A percentile compares a stretch with the other conserved stretches of the same genome.
These are phyloP conservation scores for Prunella vulgaris DNA, from an alignment of 257 asterid species.

Conservation along the genomic window DNA sequence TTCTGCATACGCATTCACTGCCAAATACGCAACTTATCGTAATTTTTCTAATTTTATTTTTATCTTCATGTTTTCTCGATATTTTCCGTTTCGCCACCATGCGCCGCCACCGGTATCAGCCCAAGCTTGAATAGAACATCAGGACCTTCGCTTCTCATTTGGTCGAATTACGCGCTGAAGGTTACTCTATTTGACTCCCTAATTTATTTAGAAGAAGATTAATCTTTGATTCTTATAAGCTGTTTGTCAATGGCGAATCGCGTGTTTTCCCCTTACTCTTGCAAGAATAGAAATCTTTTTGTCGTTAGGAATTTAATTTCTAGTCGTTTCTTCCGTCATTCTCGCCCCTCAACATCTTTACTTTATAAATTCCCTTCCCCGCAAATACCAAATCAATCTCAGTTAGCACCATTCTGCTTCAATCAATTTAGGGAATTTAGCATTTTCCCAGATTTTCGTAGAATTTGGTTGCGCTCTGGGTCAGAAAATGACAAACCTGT, in stretches of 20 bases:
- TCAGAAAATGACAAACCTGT: constrained; percentile 22
- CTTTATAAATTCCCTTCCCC: constrained; percentile 20
- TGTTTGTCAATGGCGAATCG: constrained; percentile 44
- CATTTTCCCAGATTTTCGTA: constrained; percentile 14
- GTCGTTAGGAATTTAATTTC: constrained; percentile 31
- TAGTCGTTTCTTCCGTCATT: constrained; percentile 27
- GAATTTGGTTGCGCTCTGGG: constrained; percentile 37
- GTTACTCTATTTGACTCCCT: constrained; percentile 2
- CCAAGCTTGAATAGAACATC: neutral
- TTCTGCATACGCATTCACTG: neutral
- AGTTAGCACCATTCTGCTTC: constrained; percentile 14
- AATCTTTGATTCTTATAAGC: neutral
- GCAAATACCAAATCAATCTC: constrained; percentile 12
- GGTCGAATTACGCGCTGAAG: constrained; percentile 14
- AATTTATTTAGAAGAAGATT: neutral
- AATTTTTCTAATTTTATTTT: neutral
- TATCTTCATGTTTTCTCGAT: neutral
- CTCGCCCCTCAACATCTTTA: constrained; percentile 23
- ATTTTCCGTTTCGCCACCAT: constrained; percentile 10
- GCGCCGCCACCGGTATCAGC: constrained; percentile 12
- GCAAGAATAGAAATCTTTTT: constrained; percentile 21
- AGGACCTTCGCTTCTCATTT: neutral
- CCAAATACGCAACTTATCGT: neutral
- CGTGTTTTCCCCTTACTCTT: constrained; percentile 42
- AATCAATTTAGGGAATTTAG: constrained; percentile 17